Evolutionary conservation across 2,329 filamentous ascomycete species (phyloP), one percentile per base, ranked within the genome.

Genomic region (Colletotrichum lentis): DNA sequence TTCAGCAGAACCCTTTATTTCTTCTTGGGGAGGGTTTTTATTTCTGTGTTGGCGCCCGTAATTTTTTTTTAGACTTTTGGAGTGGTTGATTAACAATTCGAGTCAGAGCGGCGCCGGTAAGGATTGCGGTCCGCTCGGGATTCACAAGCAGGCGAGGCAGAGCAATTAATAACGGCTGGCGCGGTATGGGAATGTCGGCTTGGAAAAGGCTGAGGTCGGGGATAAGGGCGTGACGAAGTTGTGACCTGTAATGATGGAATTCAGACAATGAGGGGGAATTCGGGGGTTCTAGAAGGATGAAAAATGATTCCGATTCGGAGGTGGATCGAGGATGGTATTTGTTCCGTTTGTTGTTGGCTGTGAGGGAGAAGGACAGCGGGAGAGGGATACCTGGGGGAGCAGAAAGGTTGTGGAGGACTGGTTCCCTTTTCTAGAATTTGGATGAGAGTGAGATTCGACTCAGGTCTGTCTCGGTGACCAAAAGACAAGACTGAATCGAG

Each of bases 61-160:
- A 6, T 27, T 64, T 61, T 60, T 35, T 22, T 22, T 47, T 54
- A 31, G 44, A 24, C 27, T 44, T 63, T 60, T 65, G 56, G 54
- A 57, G 62, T 56, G 66, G 60, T 66, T 67, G 62, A 60, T 69
- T 69, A 69, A 69, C 66, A 69, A 69, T 69, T 55, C 43, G 16
- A 52, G 43, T 39, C 35, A 50, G 20, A 41, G 56, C 39, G 62
- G 55, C 37, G 62, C 66, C 66, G 66, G 66, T 61, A 61, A 61
- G 49, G 44, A 69, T 44, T 46, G 46, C 31, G 37, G 55, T 50
- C 55, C 49, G 37, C n/a, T 57, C 52, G 62, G 49, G 43, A 22
- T 31, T 60, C 55, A 49, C 41, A 55, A 35, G 50, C 46, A 55
- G 35, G 50, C 46, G 24, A 57, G 44, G 61, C 44, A 20, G 55